phyloP scores from a whole-genome alignment of 768 basidiomycete species.

The Russula abietina region DNA sequence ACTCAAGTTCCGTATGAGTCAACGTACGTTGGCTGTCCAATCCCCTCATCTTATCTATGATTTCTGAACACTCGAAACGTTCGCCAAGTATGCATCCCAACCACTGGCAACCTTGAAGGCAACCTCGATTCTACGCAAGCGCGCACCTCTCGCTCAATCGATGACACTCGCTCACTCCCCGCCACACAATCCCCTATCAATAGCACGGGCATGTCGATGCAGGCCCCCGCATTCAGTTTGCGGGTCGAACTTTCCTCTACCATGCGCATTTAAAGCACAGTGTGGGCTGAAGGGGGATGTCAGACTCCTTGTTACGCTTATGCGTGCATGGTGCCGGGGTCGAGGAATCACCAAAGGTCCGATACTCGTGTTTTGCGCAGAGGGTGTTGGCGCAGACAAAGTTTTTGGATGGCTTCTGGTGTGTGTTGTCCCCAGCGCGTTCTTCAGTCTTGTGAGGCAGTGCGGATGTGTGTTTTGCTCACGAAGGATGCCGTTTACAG shows the following conservation, averaged over 20 bases:
- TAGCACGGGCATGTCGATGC: slow-evolving; percentile 10
- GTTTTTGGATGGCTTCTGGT: slow-evolving; percentile 19
- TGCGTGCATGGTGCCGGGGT: slow-evolving; percentile 15
- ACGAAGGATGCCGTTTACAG: too few relatives aligned
- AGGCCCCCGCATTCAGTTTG: background rate
- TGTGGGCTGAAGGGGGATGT: slow-evolving; percentile 6
- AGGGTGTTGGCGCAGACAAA: slow-evolving; percentile 6
- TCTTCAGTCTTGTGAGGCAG: too few relatives aligned
- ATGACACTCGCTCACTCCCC: background rate
- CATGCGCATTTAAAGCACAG: background rate
- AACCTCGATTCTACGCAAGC: background rate
- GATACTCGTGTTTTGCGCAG: background rate
- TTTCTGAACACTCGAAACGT: background rate
- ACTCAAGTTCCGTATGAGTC: background rate
- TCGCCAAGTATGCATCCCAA: background rate
- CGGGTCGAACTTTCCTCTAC: background rate
- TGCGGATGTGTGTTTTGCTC: too few relatives aligned
- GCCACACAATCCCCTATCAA: background rate
- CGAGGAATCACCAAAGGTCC: background rate
- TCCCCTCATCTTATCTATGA: background rate
- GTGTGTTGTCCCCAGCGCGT: background rate
- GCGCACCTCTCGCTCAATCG: background rate
- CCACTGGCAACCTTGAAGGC: background rate
- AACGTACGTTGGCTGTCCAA: background rate
- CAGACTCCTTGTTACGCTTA: slow-evolving; percentile 12